These are phyloP conservation scores for Oropetium thomaeum DNA, from an alignment of 176 grass and related monocot species.

Conservation along the genomic window DNA sequence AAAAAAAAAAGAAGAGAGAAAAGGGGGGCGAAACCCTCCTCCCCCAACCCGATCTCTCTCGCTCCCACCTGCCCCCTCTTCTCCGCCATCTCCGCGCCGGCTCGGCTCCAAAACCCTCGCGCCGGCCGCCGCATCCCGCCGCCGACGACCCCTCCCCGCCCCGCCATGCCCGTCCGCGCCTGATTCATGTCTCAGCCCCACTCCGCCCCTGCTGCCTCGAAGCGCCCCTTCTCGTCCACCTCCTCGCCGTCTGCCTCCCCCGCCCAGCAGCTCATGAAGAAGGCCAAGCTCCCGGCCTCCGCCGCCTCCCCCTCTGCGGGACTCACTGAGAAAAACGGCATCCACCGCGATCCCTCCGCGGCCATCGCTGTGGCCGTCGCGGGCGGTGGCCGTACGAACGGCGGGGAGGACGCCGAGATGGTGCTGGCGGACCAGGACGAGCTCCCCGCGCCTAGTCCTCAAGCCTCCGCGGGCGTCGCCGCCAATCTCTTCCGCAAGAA, in stretches of 20 bases:
- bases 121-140: slow-evolving; percentile 27
- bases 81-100: slow-evolving; percentile 24
- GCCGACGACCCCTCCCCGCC: background rate
- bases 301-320: slow-evolving; percentile 31
- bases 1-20: background rate
- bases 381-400: slow-evolving; percentile 18
- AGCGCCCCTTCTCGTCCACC: slow-evolving; percentile 47
- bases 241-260: slow-evolving; percentile 27
- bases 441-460: slow-evolving; percentile 26
- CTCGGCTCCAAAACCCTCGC: slow-evolving; percentile 31
- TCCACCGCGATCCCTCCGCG: slow-evolving; percentile 36
- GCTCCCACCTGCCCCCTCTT: slow-evolving; percentile 12
- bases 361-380: background rate
- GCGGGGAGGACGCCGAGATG: slow-evolving; percentile 59
- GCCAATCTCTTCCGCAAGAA: slow-evolving; percentile 95
- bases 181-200: slow-evolving; percentile 72
- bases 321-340: slow-evolving; percentile 54
- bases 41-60: slow-evolving; percentile 45
- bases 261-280: slow-evolving; percentile 55
- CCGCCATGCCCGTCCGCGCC: slow-evolving; percentile 41
- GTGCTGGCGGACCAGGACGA: slow-evolving; percentile 70
- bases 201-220: slow-evolving; percentile 40
- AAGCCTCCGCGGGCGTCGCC: slow-evolving; percentile 43
- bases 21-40: slow-evolving; percentile 30
- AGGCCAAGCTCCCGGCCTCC: slow-evolving; percentile 40